Conservation (phyloP, 306 rosid genomes). For the Vigna mungo region DNA sequence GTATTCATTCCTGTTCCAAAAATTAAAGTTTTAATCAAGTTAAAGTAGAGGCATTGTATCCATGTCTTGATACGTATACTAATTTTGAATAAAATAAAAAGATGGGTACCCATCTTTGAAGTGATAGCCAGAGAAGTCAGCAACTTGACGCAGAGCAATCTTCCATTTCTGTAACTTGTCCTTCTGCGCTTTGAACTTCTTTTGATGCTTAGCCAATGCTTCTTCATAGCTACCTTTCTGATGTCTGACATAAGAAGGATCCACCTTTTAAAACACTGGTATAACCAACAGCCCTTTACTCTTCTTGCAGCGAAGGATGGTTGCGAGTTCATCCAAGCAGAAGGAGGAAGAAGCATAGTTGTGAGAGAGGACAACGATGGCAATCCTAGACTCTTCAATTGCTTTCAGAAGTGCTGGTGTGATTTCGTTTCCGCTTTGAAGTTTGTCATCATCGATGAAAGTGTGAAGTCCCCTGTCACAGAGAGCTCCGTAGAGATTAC, state of each 20-base stretch:
- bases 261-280: background rate
- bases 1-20: constrained; percentile 4
- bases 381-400: background rate
- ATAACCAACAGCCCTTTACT: background rate
- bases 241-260: background rate
- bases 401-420: background rate
- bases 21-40: background rate
- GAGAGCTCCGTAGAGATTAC: background rate
- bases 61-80: background rate
- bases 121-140: constrained; percentile 22
- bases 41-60: no score
- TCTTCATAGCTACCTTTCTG: background rate
- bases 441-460: background rate
- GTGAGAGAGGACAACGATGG: background rate
- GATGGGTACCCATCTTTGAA: background rate
- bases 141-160: background rate
- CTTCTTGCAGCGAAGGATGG: background rate
- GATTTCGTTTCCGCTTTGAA: background rate
- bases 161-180: background rate
- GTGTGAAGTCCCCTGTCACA: background rate
- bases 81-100: background rate
- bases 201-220: background rate
- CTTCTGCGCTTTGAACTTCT: background rate
- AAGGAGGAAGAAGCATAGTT: background rate
- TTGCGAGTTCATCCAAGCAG: background rate